phyloP scores from a whole-genome alignment of 192 early-diverging fungal species.

The Coemansia sp. region DNA sequence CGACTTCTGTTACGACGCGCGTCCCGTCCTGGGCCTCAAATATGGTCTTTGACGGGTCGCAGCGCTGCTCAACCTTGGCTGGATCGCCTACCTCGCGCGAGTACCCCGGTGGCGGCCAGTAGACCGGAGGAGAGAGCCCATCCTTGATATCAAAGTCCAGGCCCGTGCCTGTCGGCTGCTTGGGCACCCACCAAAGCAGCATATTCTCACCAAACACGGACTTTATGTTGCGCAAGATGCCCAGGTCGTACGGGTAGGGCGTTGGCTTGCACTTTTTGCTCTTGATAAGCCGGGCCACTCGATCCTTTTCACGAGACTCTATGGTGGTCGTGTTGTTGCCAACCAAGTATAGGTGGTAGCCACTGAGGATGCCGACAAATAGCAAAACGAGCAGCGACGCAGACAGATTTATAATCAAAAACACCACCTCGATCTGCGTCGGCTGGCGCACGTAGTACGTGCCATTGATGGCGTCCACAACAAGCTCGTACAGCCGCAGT shows the following conservation, averaged over 20 bases:
- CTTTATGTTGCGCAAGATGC: conserved; percentile 67
- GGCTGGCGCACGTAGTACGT: conserved; percentile 61
- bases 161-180: conserved; percentile 61
- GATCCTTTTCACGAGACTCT: conserved; percentile 50
- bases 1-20: conserved; percentile 38
- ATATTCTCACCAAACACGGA: conserved; percentile 67
- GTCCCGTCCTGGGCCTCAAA: conserved; percentile 15
- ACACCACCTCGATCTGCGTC: conserved; percentile 61
- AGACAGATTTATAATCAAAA: conserved; percentile 73
- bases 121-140: conserved; percentile 42
- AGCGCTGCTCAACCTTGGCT: conserved; percentile 18
- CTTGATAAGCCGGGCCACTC: conserved; percentile 42
- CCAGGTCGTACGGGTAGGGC: conserved; percentile 85
- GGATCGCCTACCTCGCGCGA: conserved; percentile 27
- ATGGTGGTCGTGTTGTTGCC: conserved; percentile 52
- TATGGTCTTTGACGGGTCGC: conserved; percentile 19
- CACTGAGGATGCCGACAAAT: conserved; percentile 45
- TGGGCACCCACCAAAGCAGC: conserved; percentile 77
- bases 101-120: conserved; percentile 78
- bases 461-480: conserved; percentile 44
- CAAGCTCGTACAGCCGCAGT: conserved; percentile 67
- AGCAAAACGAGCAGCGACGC: conserved; percentile 49
- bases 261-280: conserved; percentile 55
- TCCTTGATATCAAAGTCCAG: conserved; percentile 59
- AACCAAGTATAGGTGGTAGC: conserved; percentile 51